phyloP scores from a whole-genome alignment of 2,329 filamentous ascomycete genomes.

The Trichoderma afroharzianum region DNA sequence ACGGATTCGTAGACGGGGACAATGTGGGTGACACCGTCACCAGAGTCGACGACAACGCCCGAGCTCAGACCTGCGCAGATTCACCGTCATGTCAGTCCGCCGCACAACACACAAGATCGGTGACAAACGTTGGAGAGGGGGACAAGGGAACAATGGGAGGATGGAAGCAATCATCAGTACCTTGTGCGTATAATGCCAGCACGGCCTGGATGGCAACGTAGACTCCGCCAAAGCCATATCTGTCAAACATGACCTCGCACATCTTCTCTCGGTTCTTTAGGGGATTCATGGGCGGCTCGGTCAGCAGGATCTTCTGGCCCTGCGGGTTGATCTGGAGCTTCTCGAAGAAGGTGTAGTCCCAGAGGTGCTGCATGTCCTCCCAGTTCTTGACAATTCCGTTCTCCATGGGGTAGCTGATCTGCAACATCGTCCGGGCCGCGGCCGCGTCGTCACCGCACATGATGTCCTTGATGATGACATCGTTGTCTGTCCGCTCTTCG shows the following conservation, averaged over 20 bases:
- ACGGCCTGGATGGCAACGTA: conserved; percentile 98
- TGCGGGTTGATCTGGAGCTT: conserved; percentile 91
- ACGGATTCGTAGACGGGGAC: conserved; percentile 98
- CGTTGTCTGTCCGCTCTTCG: conserved; percentile 69
- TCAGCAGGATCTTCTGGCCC: conserved; percentile 94
- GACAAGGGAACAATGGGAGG: not conserved
- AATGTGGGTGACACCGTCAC: conserved; percentile 97
- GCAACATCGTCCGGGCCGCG: conserved; percentile 91
- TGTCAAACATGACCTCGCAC: conserved; percentile 99
- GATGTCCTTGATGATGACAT: conserved; percentile 85
- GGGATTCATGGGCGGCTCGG: conserved; percentile 97
- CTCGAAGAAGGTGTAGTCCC: conserved; percentile 98
- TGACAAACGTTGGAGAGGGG: not conserved
- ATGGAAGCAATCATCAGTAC: conserved; percentile 41
- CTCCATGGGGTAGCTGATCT: conserved; percentile 99
- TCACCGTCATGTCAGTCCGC: not conserved
- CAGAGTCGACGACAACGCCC: conserved; percentile 97
- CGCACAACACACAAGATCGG: not conserved
- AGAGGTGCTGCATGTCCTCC: conserved; percentile 99
- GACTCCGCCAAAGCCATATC: conserved; percentile 92
- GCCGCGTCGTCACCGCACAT: conserved; percentile 99
- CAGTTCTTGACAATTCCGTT: conserved; percentile 99
- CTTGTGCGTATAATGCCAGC: conserved; percentile 92
- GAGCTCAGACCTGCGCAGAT: conserved; percentile 65
- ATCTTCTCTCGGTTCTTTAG: conserved; percentile 96